Percentiles rank a stretch among this genome's conserved stretches.
Conservation (phyloP, 257 asterid species). For the Haberlea rhodopensis region DNA sequence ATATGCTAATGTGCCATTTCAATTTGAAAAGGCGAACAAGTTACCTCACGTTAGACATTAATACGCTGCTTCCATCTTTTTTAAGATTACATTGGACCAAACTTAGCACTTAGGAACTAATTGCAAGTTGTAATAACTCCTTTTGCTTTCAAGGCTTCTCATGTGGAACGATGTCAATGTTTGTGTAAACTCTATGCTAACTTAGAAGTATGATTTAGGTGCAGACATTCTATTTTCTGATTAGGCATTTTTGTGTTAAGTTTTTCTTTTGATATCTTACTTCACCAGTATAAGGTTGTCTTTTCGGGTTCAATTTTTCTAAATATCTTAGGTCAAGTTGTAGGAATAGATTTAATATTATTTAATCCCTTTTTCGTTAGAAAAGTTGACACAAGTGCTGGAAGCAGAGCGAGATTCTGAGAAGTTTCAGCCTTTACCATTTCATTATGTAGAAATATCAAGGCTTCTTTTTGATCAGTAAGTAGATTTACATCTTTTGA, state of each 20-base stretch:
- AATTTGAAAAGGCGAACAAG: background rate
- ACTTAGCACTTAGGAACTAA: slow-evolving; percentile 1
- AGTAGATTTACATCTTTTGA: slow-evolving; percentile 29
- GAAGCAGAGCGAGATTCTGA: slow-evolving; percentile 92
- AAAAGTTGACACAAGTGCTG: slow-evolving; percentile 68
- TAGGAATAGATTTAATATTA: slow-evolving; percentile 19
- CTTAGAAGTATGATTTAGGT: background rate
- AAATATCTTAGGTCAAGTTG: background rate
- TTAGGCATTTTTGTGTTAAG: background rate
- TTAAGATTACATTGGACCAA: background rate
- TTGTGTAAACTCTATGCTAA: background rate
- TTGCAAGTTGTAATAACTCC: background rate
- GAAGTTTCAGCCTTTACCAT: slow-evolving; percentile 84
- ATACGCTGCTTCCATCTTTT: background rate
- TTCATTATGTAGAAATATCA: slow-evolving; percentile 92
- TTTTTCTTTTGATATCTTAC: background rate
- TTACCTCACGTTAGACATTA: background rate
- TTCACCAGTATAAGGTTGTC: background rate
- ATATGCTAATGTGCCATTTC: background rate
- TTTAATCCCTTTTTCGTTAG: slow-evolving; percentile 37
- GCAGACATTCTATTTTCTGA: slow-evolving; percentile 16
- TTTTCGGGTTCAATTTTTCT: slow-evolving; percentile 17
- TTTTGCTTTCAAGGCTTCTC: background rate
- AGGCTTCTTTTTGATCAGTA: slow-evolving; percentile 92
- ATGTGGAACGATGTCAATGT: background rate